Evolutionary conservation across 495 filamentous ascomycete genomes (phyloP).

Genomic region (Staphylotrichum longicolle): DNA sequence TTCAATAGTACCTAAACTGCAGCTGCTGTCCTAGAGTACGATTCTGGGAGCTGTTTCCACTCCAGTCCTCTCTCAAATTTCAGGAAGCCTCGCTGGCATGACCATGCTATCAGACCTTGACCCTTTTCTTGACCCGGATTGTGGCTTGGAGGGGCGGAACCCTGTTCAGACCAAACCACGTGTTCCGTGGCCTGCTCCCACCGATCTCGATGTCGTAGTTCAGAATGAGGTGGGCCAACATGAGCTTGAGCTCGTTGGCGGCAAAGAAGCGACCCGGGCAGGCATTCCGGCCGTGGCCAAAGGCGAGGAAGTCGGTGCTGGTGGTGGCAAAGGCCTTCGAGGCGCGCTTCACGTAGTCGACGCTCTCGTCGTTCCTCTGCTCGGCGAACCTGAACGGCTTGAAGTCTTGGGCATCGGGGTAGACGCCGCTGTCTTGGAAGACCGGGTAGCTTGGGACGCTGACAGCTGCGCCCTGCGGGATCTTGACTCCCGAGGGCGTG

Average conservation of each 20-base stretch:
- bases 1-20: no score
- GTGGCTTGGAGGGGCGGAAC: constrained; percentile 39
- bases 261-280: constrained; percentile 49
- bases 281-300: constrained; percentile 39
- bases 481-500: constrained; percentile 35
- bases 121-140: constrained; percentile 38
- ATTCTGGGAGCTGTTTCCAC: no score
- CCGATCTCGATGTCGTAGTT: constrained; percentile 40
- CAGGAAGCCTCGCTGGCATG: no score
- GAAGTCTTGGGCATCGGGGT: constrained; percentile 27
- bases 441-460: constrained; percentile 27
- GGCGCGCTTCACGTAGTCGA: constrained; percentile 34
- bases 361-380: constrained; percentile 23
- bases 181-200: constrained; percentile 29
- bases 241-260: constrained; percentile 41
- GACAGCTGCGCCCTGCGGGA: constrained; percentile 23
- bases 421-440: constrained; percentile 24
- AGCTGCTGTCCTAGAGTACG: no score
- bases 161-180: constrained; percentile 36
- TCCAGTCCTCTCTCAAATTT: no score
- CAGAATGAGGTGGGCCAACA: constrained; percentile 40
- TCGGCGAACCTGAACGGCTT: constrained; percentile 30
- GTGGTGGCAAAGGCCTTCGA: constrained; percentile 35
- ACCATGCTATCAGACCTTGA: not conserved
- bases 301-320: constrained; percentile 35